These are phyloP conservation scores for Hibiscus mutabilis DNA, from an alignment of 345 rosid genomes.

Conservation along the genomic window DNA sequence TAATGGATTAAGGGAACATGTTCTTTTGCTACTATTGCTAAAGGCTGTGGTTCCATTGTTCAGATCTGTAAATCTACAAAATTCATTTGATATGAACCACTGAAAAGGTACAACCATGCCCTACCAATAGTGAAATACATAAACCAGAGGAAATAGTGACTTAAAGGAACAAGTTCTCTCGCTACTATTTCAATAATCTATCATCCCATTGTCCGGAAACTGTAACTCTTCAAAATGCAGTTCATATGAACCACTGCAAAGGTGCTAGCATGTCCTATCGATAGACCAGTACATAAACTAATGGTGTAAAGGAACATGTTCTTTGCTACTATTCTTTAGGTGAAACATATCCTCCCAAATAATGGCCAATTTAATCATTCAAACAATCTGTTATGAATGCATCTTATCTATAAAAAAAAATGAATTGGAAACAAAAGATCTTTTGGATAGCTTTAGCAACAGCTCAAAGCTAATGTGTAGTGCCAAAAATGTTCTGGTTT, in stretches of 20 bases:
- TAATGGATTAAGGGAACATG: background rate
- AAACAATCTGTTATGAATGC: background rate
- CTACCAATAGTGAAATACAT: no score
- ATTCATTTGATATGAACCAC: no score
- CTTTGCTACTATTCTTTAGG: background rate
- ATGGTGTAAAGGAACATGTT: background rate
- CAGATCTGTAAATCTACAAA: no score
- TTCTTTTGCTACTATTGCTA: background rate
- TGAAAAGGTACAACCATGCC: no score
- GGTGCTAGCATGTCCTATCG: background rate
- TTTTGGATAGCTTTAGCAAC: background rate
- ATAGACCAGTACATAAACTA: background rate
- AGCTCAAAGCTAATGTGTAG: background rate
- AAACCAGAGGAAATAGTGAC: no score
- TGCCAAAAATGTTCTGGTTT: background rate
- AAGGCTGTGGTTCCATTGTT: background rate
- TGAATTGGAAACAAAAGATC: background rate
- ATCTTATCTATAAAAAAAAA: background rate
- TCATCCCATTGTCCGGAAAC: background rate
- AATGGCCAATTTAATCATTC: background rate
- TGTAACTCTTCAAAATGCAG: background rate
- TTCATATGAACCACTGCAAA: background rate
- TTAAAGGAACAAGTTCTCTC: no score
- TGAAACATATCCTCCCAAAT: background rate
- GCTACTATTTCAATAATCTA: no score